Base-by-base conservation (phyloP, 2,329 filamentous ascomycete genomes). In the Pezicula neosporulosa region DNA sequence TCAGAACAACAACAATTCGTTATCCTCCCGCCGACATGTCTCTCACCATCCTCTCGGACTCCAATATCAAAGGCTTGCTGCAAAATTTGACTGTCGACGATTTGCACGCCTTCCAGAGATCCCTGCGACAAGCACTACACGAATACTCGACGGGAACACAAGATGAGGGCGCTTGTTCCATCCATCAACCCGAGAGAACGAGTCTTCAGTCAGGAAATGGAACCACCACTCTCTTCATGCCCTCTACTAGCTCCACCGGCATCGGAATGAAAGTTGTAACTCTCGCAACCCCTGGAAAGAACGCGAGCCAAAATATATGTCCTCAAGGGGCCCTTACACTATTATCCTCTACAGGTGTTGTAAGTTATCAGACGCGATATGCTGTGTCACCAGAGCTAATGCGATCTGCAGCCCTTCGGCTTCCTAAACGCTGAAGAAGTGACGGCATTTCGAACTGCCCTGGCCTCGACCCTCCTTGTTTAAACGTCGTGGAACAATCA, bases 401-500 rank as follows among this genome's bases (percentile, higher is more conserved):
- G 30, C 30, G 12, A 33, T 2, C 9, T 33, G 30, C 30, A 33
- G 10, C 78, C 87, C 0, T 68, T 81, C 5, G 89, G 86, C 4
- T 77, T 93, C 50, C 71, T 94, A 36, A 86, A 90, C 60, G 87
- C 89, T 15, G 80, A 81, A 53, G 84, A 88, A 43, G 72, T 93
- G 30, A 94, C 90, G 0, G 89, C 87, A 3, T 94, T 93, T 68
- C 83, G 90, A 54, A 94, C 90, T 0, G 87, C 89, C 0, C 74
- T 93, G 10, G 83, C 83, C 1, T 87, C 86, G 4, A 81, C 86
- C 49, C 83, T 85, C 24, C 76, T 90, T 0, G 75, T 90, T 90
- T 33, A 68, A 71, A 18, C 80, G 78, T 36, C 88, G 93, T 50
- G 75, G 80, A 50, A 79, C 80, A 27, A 86, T 96, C 39, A 85